These are phyloP conservation scores for Candida mesenterica DNA, from an alignment of 1,139 yeast genomes.

Conservation along the genomic window DNA sequence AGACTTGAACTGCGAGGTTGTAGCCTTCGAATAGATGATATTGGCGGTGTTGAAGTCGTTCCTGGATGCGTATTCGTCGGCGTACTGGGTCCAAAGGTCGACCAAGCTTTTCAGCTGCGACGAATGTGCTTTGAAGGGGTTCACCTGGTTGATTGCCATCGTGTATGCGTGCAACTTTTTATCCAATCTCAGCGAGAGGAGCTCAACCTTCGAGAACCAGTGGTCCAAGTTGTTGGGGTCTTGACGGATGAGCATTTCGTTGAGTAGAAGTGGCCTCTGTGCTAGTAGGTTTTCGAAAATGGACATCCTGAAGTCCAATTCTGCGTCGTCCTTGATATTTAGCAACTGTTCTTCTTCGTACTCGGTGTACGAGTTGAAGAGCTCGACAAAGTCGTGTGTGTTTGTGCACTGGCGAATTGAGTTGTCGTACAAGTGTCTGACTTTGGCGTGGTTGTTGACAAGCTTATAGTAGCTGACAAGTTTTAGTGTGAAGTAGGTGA, in stretches of 20 bases:
- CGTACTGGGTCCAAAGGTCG: slow-evolving; percentile 69
- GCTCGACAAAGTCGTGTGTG: slow-evolving; percentile 58
- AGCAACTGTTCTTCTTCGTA: slow-evolving; percentile 53
- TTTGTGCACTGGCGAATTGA: slow-evolving; percentile 50
- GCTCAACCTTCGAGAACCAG: slow-evolving; percentile 64
- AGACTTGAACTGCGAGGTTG: slow-evolving; percentile 65
- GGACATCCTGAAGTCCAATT: slow-evolving; percentile 45
- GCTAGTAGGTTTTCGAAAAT: slow-evolving; percentile 57
- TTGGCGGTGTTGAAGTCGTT: slow-evolving; percentile 62
- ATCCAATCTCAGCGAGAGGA: slow-evolving; percentile 37
- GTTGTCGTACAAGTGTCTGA: slow-evolving; percentile 48
- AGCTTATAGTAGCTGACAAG: background rate
- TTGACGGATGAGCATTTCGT: slow-evolving; percentile 65
- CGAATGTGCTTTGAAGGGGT: slow-evolving; percentile 54
- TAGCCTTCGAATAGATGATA: slow-evolving; percentile 61
- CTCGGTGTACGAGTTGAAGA: slow-evolving; percentile 65
- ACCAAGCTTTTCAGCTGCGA: slow-evolving; percentile 38
- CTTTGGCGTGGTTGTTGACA: slow-evolving; percentile 20
- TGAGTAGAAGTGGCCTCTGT: slow-evolving; percentile 54
- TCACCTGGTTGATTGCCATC: slow-evolving; percentile 63
- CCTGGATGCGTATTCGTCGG: slow-evolving; percentile 57
- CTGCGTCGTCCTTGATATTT: slow-evolving; percentile 13
- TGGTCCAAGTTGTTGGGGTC: slow-evolving; percentile 59
- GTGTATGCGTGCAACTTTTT: slow-evolving; percentile 58
- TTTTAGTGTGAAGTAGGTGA: slow-evolving; percentile 35